Conservation (phyloP, 2,329 filamentous ascomycete species). For the Pseudogymnoascus verrucosus region DNA sequence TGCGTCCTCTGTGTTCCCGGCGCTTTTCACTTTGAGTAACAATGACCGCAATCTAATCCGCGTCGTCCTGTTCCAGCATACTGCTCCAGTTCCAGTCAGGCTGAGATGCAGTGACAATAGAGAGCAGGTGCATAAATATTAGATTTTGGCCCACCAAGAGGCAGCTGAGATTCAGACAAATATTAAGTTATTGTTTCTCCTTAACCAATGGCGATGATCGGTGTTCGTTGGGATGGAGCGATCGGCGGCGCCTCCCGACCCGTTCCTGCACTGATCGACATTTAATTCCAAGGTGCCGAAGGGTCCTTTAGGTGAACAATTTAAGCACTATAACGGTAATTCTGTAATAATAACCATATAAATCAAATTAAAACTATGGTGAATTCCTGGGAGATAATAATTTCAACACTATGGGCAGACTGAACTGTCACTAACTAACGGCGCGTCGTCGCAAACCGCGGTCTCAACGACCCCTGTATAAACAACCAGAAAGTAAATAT, state of each 20-base stretch:
- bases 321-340: not conserved
- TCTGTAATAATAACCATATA: not conserved
- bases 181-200: not conserved
- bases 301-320: not conserved
- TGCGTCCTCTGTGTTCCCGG: not conserved
- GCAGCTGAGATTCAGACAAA: constrained; percentile 2
- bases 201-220: not conserved
- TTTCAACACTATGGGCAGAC: not conserved
- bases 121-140: not conserved
- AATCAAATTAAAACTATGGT: not conserved
- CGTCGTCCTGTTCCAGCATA: not conserved
- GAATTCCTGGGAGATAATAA: not conserved
- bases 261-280: not conserved
- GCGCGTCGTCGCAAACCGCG: not conserved
- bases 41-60: not conserved
- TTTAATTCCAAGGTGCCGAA: not conserved
- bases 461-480: not conserved
- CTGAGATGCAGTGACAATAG: not conserved
- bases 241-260: not conserved
- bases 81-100: not conserved
- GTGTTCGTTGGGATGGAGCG: not conserved
- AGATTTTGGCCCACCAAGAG: not conserved
- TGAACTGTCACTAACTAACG: not conserved
- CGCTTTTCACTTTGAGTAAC: not conserved
- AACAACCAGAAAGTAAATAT: not conserved